phyloP scores from a whole-genome alignment of 1,284 basidiomycete genomes.

The Ceratobasidium sp. region DNA sequence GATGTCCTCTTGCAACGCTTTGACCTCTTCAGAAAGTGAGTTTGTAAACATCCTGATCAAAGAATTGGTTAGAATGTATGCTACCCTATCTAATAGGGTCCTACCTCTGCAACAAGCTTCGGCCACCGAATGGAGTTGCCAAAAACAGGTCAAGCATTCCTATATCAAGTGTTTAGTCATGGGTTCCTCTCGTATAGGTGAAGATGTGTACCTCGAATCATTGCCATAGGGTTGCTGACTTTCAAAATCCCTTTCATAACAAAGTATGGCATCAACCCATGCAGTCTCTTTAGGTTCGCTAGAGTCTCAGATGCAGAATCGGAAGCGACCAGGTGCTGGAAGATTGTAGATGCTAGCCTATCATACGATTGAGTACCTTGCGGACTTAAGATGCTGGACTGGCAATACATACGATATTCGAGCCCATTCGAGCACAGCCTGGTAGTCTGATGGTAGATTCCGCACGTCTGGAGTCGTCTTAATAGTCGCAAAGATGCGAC shows the following conservation, averaged over 20 bases:
- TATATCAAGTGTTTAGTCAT: slow-evolving; percentile 41
- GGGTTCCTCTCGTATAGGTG: not conserved
- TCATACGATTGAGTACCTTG: not conserved
- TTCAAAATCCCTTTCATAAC: slow-evolving; percentile 91
- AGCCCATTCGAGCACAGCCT: slow-evolving; percentile 94
- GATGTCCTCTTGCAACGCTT: slow-evolving; percentile 84
- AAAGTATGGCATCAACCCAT: slow-evolving; percentile 98
- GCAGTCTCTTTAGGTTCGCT: slow-evolving; percentile 88
- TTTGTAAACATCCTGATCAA: slow-evolving; percentile 88
- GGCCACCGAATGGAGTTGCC: slow-evolving; percentile 96
- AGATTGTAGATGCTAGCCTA: slow-evolving; percentile 93
- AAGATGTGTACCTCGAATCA: slow-evolving; percentile 77
- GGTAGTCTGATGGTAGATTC: slow-evolving; percentile 85
- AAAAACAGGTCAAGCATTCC: slow-evolving; percentile 93
- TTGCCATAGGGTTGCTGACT: slow-evolving; percentile 95
- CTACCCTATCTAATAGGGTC: slow-evolving; percentile 33
- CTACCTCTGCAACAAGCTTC: slow-evolving; percentile 87
- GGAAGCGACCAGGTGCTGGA: slow-evolving; percentile 92
- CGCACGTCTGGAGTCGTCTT: slow-evolving; percentile 82
- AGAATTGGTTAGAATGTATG: slow-evolving; percentile 27
- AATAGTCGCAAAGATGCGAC: slow-evolving; percentile 87
- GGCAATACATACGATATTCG: slow-evolving; percentile 81
- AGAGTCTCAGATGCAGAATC: slow-evolving; percentile 94
- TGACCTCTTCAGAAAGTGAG: slow-evolving; percentile 89
- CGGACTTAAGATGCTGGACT: slow-evolving; percentile 34